Evolutionary conservation across 139 green algal species (phyloP), one percentile per base, ranked within the genome.

Genomic region (Chlorella sp.): DNA sequence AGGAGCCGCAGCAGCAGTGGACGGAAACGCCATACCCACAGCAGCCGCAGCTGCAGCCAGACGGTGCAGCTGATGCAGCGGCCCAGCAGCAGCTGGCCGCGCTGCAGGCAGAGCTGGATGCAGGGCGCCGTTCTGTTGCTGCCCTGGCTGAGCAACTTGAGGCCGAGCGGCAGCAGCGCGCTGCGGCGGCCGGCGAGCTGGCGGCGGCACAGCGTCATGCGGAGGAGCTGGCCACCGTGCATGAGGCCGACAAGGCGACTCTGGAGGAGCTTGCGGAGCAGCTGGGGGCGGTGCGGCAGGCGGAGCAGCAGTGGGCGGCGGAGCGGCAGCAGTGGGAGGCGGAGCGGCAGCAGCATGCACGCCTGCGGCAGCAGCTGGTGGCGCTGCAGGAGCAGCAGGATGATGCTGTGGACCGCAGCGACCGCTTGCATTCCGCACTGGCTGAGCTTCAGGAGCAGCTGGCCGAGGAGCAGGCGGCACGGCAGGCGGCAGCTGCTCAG

Each of bases 191-290:
- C 7, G 28, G 5, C 3, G 47, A 67, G 15, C 44, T 78, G 41
- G 65, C 23, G 15, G 63, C 56, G 6, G 44, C 64, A 30, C 64
- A 78, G 32, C 64, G 44, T 11, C 68, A 79, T 44, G 21, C 51
- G 6, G 65, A 78, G 55, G 68, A 79, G 68, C 32, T 71, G 23
- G 17, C 56, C 1, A 26, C 55, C 0, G 70, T 57, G 36, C 39
- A 56, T 11, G 34, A 80, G 51, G 81, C 81, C 4, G 68, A 80
- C 23, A 68, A 72, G 36, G 56, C 56, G 5, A 79, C 80, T 0
- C 67, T 85, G 12, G 30, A 26, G 28, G 80, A 85, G 34, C n/a
- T 85, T 34, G 80, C 64, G 21, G 67, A 85, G 34, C 80, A 85
- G 80, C 80, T 85, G 80, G 68, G 68, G 4, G 51, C 47, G 15